Conservation (phyloP, 495 filamentous ascomycete genomes). For the Neurospora sp. region DNA sequence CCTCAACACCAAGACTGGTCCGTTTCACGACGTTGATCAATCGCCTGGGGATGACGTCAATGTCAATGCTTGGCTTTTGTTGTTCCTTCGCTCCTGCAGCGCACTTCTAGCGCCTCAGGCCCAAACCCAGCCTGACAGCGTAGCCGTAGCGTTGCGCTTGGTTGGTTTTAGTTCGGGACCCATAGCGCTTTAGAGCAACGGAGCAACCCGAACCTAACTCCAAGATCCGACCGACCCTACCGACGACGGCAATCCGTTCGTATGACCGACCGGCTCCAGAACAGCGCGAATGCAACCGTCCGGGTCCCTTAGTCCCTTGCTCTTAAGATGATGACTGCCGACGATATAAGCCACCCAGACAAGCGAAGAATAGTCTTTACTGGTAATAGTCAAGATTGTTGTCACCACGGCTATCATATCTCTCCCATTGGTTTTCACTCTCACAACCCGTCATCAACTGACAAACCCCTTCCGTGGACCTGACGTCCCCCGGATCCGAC, state of each 20-base stretch:
- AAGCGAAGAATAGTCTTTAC: neutral
- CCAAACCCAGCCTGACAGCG: too few relatives aligned
- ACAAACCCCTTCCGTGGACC: neutral
- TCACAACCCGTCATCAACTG: neutral
- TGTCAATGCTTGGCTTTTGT: neutral
- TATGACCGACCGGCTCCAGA: neutral
- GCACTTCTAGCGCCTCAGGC: too few relatives aligned
- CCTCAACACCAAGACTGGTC: neutral
- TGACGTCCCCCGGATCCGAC: neutral
- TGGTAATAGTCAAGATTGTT: neutral
- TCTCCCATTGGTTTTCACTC: neutral
- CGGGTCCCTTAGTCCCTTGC: neutral
- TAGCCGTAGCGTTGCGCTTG: too few relatives aligned
- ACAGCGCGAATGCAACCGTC: neutral
- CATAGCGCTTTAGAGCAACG: neutral
- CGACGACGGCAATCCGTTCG: neutral
- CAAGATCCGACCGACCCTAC: neutral
- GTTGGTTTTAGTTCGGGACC: too few relatives aligned
- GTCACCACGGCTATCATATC: neutral
- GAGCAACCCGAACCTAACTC: neutral
- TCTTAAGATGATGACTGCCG: neutral
- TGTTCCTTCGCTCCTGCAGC: neutral
- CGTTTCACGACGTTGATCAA: neutral
- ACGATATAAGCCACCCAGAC: neutral
- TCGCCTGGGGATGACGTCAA: neutral